Evolutionary conservation across 2,329 filamentous ascomycete species (phyloP), one percentile per base, ranked within the genome.

Genomic region (Tolypocladium ovalisporum): DNA sequence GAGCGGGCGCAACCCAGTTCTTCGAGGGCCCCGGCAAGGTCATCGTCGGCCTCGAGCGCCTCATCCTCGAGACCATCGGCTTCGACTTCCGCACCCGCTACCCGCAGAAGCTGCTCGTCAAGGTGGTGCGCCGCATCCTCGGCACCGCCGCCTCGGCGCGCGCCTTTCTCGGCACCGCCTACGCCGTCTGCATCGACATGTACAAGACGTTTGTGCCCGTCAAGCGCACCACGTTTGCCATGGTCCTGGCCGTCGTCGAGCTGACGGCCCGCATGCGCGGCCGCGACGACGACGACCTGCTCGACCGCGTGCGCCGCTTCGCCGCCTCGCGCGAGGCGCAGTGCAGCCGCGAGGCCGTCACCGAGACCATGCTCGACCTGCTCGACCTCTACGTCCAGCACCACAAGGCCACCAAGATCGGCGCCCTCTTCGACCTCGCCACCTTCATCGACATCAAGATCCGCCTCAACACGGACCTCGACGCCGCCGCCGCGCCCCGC

Each of bases 41-140:
- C 58, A 88, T 97, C 62, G 91, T 97, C 61, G 90, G 90, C 1
- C 82, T 97, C 4, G 94, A 99, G 73, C 84, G 94, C 6, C 82
- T 96, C 57, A 95, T 97, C 73, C 85, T 99, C 55, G 94, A 99
- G 73, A 88, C 90, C 2, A 88, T 92, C 35, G 87, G 89, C 61
- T 99, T 99, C 71, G 93, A 99, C 71, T 97, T 97, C 68, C 85
- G 92, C 39, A 92, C 86, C 58, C 86, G 91, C 40, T 88, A 96
- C 66, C 91, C 93, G 0, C 90, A 97, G 64, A 89, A 91, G 62
- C 79, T 90, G 27, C 77, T 97, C 47, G 80, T 90, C 63, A 97
- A 97, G 74, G 79, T 96, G 32, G 79, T 85, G 54, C 83, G 86
- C 66, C 74, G 75, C 52, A 78, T 87, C 57, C 68, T 81, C 19